A percentile compares a stretch with the other conserved stretches of the same genome.
Conservation (phyloP, 2,329 filamentous ascomycete species). For the Paracorniculantispora psalliotae region DNA sequence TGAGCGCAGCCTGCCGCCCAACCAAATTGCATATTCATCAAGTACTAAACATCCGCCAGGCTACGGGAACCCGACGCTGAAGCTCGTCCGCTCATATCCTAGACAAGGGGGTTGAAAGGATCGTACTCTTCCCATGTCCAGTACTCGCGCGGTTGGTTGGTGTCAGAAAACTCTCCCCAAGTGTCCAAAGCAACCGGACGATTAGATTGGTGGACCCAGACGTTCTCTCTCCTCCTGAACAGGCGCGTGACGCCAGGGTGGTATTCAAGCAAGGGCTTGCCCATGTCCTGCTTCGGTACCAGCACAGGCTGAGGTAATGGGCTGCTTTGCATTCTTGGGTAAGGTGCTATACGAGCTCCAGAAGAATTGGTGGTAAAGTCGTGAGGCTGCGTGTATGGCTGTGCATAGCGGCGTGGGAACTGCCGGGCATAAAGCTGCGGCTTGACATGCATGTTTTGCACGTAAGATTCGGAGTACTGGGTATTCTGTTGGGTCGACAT, state of each 20-base stretch:
- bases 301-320: neutral
- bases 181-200: constrained; percentile 20
- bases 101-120: constrained; percentile 1
- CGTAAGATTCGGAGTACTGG: neutral
- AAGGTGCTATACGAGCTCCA: neutral
- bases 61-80: neutral
- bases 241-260: constrained; percentile 18
- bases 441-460: too few relatives aligned
- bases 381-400: neutral
- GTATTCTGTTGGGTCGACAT: neutral
- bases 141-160: neutral
- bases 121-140: constrained; percentile 12
- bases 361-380: neutral
- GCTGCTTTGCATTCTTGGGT: constrained; percentile 6
- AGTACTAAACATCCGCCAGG: neutral
- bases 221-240: constrained; percentile 18
- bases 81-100: neutral
- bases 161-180: constrained; percentile 18
- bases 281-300: constrained; percentile 4
- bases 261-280: constrained; percentile 20
- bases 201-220: constrained; percentile 16
- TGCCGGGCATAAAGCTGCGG: neutral
- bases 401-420: neutral
- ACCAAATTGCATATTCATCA: neutral
- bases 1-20: neutral